Conservation (phyloP, 768 basidiomycete genomes). For the Amanita pallidorosea region DNA sequence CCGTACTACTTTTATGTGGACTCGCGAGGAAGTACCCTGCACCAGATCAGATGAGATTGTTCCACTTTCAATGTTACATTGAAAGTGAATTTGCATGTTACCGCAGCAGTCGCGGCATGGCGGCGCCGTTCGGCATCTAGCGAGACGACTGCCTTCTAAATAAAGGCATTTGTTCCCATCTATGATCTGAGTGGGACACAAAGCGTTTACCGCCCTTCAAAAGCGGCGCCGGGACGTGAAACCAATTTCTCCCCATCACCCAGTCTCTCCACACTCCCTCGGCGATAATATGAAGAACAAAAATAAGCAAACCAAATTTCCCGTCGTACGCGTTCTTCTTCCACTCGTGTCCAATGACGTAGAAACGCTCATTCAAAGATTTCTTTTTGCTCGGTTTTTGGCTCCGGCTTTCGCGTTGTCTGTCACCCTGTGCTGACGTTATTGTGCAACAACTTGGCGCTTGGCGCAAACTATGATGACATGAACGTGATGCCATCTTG, state of each 20-base stretch:
- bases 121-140: not conserved
- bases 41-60: too few relatives aligned
- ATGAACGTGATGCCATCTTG: not conserved
- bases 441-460: not conserved
- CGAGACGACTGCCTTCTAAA: not conserved
- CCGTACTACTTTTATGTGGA: too few relatives aligned
- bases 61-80: too few relatives aligned
- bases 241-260: not conserved
- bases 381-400: not conserved
- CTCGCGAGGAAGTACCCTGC: too few relatives aligned
- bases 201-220: not conserved
- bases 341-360: not conserved
- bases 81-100: too few relatives aligned
- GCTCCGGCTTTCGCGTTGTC: not conserved
- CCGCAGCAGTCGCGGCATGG: too few relatives aligned
- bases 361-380: not conserved
- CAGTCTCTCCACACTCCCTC: not conserved
- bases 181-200: not conserved
- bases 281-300: constrained; percentile 63
- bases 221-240: not conserved
- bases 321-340: constrained; percentile 50
- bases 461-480: not conserved
- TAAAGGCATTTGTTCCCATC: not conserved
- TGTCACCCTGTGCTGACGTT: not conserved
- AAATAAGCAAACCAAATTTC: constrained; percentile 87